Evolutionary conservation across 371 early-diverging fungal species (phyloP), one percentile per base, ranked within the genome.

Genomic region (Blakeslea trispora): DNA sequence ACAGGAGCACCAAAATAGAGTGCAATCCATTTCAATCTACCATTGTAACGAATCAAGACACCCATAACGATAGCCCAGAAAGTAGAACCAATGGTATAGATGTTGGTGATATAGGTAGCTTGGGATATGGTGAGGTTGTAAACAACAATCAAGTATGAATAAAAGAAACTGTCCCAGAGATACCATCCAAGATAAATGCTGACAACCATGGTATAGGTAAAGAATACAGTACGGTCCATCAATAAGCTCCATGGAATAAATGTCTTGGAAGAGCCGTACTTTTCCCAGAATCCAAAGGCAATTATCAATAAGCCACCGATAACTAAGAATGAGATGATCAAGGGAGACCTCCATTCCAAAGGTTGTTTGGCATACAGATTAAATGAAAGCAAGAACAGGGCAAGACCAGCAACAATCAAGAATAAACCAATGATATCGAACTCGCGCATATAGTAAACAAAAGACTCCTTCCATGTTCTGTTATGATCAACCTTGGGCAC

Each of bases 141-240:
- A n/a, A 61, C 61, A 9, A 61, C 61, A 37, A 61, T 44, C 50
- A 61, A 55, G 39, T 61, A 61, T 28, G 61, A 61, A 31, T 61
- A 61, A 9, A 61, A 61, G 45, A 43, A 61, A 22, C 55, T 50
- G 17, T 61, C 41, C 61, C 61, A 61, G 15, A 55, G 19, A 19
- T 61, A 61, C 61, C 61, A 61, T 44, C 50, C 34, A 28, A 50
- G 23, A 39, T 61, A 61, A 10, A 61, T 21, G 49, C 55, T 50
- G 21, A 28, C 43, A 1, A 32, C 55, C 61, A 61, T 54, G 6
- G 55, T 50, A n/a, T 50, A 61, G 2, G 61, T 61, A n/a, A 39
- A 55, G 37, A 61, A 54, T 5, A 61, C 55, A 14, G 61, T 61
- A 39, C 61, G 35, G 40, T 61, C 61, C 31, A 39, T 61, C 49